Percentiles rank a stretch among this genome's conserved stretches.
Conservation (phyloP, 2,329 filamentous ascomycete genomes). For the Leptographium wingfieldii region DNA sequence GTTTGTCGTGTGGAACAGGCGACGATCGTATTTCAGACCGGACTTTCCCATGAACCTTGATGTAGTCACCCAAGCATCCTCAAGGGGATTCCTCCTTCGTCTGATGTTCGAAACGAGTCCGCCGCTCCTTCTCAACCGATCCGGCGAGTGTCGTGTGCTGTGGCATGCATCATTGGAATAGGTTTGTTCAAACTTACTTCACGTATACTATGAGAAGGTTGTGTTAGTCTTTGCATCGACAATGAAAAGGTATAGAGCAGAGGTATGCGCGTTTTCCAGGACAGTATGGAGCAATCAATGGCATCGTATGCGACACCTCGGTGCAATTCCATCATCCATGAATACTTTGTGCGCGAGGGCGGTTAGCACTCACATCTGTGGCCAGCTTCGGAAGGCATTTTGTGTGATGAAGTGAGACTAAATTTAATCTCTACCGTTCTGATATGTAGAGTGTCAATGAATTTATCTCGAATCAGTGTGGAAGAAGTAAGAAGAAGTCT, state of each 20-base stretch:
- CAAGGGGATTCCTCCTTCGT: not conserved
- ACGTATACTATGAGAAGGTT: conserved; percentile 54
- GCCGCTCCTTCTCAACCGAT: not conserved
- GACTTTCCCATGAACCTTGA: no score
- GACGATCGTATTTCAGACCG: no score
- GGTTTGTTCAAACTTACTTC: conserved; percentile 51
- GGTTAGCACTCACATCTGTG: conserved; percentile 63
- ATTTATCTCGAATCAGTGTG: not conserved
- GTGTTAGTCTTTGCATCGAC: conserved; percentile 3
- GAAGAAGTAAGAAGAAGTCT: conserved; percentile 1
- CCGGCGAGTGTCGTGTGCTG: conserved; percentile 8
- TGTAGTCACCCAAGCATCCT: no score
- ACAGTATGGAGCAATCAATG: conserved; percentile 15
- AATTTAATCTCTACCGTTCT: conserved; percentile 5
- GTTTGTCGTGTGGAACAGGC: no score
- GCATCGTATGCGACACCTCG: conserved; percentile 21
- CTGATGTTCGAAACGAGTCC: no score
- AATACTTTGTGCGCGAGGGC: not conserved
- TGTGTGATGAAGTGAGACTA: conserved; percentile 28
- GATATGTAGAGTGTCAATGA: conserved; percentile 15
- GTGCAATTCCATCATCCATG: not conserved
- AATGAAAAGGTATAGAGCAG: not conserved
- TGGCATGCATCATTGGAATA: not conserved
- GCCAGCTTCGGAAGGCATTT: conserved; percentile 79
- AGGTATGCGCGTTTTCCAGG: no score